Base-by-base conservation (phyloP, 768 basidiomycete species). In the Leccinum uliginosum region DNA sequence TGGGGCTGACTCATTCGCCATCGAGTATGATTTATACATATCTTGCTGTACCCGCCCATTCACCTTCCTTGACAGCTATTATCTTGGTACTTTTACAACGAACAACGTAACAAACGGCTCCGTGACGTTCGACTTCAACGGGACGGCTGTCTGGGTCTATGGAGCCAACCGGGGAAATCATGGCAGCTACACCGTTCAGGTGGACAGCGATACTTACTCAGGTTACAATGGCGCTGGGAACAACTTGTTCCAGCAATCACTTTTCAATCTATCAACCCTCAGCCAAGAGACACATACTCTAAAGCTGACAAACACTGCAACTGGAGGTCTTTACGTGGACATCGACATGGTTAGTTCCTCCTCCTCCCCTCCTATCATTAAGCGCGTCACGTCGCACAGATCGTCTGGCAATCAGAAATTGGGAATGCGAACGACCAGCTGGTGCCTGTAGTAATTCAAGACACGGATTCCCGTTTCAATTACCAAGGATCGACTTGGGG, bases 161-260 rank as follows among this genome's bases (percentile, higher is more conserved):
- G 83, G 83, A 8, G 75, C 80, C 2, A 78, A 79, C 53, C 73
- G 81, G 23, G 40, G 54, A 6, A 80, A 80, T 53, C 79, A 82
- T 60, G 80, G 82, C 0, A 61, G 53, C 11, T 84, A 74, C 60
- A 68, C 69, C 30, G 73, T 83, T 43, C 65, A 67, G 29, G 63
- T 83, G 1, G 81, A 84, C 65, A 55, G 68, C 27, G 60, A 49
- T 10, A 57, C 55, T 29, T 75, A 66, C 46, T 54, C 68, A 14
- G 49, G 57, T 26, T 51, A 58, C 19, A 71, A 71, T 54, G 79
- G 78, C 11, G 43, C 57, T 9, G 51, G 50, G 32, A 64, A 62
- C 44, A 48, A 61, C 30, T 19, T 64, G 19, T 83, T 77, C 59
- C 78, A 80, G 61, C 70, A 73, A 23, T 51, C 65, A 5, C 66